phyloP scores from a whole-genome alignment of 2,329 filamentous ascomycete species.

The Periconia macrospinosa region DNA sequence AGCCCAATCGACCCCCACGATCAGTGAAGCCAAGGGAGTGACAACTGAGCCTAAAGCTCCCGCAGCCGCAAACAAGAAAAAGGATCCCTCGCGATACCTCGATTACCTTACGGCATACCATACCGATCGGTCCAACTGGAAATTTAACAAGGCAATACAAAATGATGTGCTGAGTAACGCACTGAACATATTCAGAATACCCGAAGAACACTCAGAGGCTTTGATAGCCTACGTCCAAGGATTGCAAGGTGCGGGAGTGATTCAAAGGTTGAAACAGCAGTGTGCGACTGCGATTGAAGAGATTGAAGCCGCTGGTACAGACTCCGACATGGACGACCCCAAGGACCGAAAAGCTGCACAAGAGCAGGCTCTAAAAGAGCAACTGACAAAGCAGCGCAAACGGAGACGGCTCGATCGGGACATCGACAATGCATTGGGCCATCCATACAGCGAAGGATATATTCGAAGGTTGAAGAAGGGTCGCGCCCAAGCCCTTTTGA shows the following conservation, averaged over 20 bases:
- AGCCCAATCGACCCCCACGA: constrained; percentile 8
- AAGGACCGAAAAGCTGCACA: constrained; percentile 40
- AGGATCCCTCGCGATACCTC: constrained; percentile 66
- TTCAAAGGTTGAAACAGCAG: constrained; percentile 65
- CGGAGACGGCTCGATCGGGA: constrained; percentile 34
- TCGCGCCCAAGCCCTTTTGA: constrained; percentile 35
- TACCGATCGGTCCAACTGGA: constrained; percentile 73
- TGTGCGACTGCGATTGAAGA: constrained; percentile 64
- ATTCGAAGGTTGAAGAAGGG: constrained; percentile 38
- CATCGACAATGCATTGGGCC: constrained; percentile 24
- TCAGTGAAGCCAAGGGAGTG: constrained; percentile 12
- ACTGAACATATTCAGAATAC: constrained; percentile 72
- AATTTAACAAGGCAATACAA: constrained; percentile 95
- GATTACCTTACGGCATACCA: constrained; percentile 78
- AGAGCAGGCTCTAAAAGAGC: constrained; percentile 38
- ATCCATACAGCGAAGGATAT: constrained; percentile 30
- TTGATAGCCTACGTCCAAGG: constrained; percentile 79
- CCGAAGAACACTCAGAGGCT: constrained; percentile 66
- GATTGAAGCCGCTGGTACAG: constrained; percentile 46
- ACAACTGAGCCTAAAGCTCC: constrained; percentile 1
- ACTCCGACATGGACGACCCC: constrained; percentile 33
- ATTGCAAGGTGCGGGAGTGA: constrained; percentile 72
- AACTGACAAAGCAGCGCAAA: constrained; percentile 35
- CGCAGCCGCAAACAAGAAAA: constrained; percentile 33
- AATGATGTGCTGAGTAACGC: constrained; percentile 81